Evolutionary conservation across 345 rosid species (phyloP).

Genomic region (Boechera retrofracta): DNA sequence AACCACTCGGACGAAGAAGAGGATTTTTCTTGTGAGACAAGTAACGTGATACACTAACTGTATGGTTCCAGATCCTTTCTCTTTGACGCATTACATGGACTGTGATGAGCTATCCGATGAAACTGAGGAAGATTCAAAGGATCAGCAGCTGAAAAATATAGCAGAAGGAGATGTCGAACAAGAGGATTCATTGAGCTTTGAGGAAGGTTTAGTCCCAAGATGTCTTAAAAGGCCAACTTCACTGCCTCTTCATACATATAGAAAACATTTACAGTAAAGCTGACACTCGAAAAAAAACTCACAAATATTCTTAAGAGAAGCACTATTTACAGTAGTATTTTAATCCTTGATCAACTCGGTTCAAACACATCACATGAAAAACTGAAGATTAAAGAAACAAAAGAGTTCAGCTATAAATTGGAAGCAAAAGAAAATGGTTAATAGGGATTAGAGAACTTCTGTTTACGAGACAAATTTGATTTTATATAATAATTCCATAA

Average conservation of each 20-base stretch:
- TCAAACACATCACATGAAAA: no score
- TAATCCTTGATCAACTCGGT: no score
- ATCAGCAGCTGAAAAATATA: slow-evolving; percentile 48
- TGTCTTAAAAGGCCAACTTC: slow-evolving; percentile 53
- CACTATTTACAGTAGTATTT: no score
- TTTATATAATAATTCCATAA: no score
- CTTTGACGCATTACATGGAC: not conserved
- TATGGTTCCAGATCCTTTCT: slow-evolving; percentile 41
- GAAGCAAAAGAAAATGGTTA: no score
- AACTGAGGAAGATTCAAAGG: slow-evolving; percentile 55
- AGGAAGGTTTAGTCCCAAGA: slow-evolving; percentile 45
- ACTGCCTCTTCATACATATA: slow-evolving; percentile 41
- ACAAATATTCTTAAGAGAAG: not conserved
- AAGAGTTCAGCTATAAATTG: no score
- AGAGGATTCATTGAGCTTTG: slow-evolving; percentile 32
- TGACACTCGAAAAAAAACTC: not conserved
- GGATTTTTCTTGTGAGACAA: slow-evolving; percentile 33
- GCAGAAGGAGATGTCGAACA: slow-evolving; percentile 4
- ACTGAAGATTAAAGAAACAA: no score
- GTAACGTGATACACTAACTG: slow-evolving; percentile 31
- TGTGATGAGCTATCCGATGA: slow-evolving; percentile 13
- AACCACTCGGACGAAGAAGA: slow-evolving; percentile 66
- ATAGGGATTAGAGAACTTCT: no score
- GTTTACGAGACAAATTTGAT: no score
- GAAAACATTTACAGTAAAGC: not conserved